phyloP scores from a whole-genome alignment of 306 rosid species.

The Chamaecrista fasciculata region DNA sequence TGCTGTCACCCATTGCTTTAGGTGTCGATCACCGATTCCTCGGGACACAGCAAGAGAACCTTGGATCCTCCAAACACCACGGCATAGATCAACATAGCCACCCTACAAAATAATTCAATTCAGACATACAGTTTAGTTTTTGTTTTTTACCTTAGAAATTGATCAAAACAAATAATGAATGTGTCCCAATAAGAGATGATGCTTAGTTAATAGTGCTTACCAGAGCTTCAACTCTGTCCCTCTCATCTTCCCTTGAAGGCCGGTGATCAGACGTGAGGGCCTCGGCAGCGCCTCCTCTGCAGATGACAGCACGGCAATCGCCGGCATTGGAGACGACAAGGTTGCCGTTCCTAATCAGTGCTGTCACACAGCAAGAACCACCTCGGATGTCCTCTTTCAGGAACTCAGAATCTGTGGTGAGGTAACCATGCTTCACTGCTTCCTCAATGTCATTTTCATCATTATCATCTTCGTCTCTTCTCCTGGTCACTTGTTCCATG shows the following conservation, averaged over 20 bases:
- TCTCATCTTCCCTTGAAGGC: constrained; percentile 74
- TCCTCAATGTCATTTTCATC: constrained; percentile 40
- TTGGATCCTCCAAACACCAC: constrained; percentile 87
- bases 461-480: constrained; percentile 6
- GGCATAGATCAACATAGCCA: constrained; percentile 89
- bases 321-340: constrained; percentile 58
- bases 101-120: constrained; percentile 51
- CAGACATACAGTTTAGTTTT: no score
- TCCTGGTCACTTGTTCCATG: constrained; percentile 39
- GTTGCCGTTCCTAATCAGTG: constrained; percentile 49
- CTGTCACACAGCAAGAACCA: constrained; percentile 65
- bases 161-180: neutral
- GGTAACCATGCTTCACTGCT: constrained; percentile 57
- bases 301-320: constrained; percentile 65
- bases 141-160: constrained; percentile 10
- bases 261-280: constrained; percentile 64
- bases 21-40: constrained; percentile 75
- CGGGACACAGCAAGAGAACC: constrained; percentile 92
- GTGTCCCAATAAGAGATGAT: neutral
- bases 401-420: constrained; percentile 56
- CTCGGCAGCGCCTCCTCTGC: constrained; percentile 50
- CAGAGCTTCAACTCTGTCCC: constrained; percentile 63
- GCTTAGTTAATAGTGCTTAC: no score
- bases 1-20: constrained; percentile 79
- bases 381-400: constrained; percentile 49